Evolutionary conservation across 2,329 filamentous ascomycete genomes (phyloP), one percentile per base, ranked within the genome.

Genomic region (Fusarium incarnatum): DNA sequence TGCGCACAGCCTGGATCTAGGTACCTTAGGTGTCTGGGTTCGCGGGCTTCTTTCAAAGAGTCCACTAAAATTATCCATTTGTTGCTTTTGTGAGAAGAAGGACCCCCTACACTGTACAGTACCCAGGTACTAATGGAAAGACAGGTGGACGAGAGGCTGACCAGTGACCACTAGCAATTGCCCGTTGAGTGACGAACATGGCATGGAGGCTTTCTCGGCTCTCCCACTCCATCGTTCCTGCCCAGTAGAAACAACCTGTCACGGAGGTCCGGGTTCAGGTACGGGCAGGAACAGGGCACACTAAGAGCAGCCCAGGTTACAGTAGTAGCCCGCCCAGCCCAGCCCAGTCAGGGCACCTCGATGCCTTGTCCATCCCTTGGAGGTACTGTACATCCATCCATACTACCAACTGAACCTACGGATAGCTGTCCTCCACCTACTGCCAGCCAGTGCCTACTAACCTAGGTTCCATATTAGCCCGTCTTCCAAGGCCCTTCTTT

Each of bases 401-500:
- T 49, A 25, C 30, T 32, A 15, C 30, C 30, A 32, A 15, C 27
- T 28, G 27, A 28, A 28, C 27, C 27, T 28, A 28, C 15, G 16
- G 15, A 32, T 37, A 23, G n/a, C 46, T 49, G 28, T 37, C 34
- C 34, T 37, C 34, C 18, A n/a, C 18, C 34, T 37, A n/a, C 34
- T n/a, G 18, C 10, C 34, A 37, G 34, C 34, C 34, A 37, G 34
- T 37, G 34, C 34, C 34, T 37, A 37, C 32, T 10, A 16, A 32
- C 16, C 32, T 11, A 37, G 34, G 34, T n/a, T 37, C 34, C 34
- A 37, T 37, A 37, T n/a, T 37, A 37, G 25, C 45, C 25, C 45
- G 44, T 58, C 54, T 59, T 42, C 45, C 55, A 52, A 67, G 67
- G 61, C 52, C 58, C 53, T 59, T 66, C 62, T 54, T 70, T 67